Conservation (phyloP, 23 red algal genomes). For the Agarophyton chilense region DNA sequence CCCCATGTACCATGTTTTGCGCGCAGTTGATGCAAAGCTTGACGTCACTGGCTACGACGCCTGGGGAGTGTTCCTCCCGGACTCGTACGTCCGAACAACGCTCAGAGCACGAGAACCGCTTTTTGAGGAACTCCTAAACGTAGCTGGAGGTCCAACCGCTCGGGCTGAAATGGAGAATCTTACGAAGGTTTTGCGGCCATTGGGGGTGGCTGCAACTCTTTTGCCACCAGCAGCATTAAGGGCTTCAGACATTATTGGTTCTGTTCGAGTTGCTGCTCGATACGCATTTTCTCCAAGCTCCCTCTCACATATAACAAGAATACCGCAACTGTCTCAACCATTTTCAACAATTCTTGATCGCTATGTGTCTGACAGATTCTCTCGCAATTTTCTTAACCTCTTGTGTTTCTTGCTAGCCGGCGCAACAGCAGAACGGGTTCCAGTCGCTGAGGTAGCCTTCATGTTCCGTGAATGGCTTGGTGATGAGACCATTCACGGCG, state of each 20-base stretch:
- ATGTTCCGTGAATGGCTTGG: conserved; percentile 78
- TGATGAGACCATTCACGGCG: conserved; percentile 3
- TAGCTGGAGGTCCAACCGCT: conserved; percentile 9
- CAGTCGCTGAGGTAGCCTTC: conserved; percentile 80
- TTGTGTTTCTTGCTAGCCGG: conserved; percentile 89
- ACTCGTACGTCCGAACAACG: conserved; percentile 22
- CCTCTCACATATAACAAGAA: conserved; percentile 10
- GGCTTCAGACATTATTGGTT: conserved; percentile 46
- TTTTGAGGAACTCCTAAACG: conserved; percentile 41
- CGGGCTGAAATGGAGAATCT: conserved; percentile 21
- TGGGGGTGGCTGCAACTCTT: conserved; percentile 37
- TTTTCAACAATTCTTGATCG: conserved; percentile 60
- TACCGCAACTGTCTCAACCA: conserved; percentile 39
- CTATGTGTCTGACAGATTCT: conserved; percentile 66
- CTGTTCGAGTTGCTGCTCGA: conserved; percentile 42
- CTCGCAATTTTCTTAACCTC: conserved; percentile 70
- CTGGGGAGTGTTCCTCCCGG: conserved; percentile 60
- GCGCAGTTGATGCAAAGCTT: conserved; percentile 41
- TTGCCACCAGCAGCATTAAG: conserved; percentile 61
- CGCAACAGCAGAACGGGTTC: conserved; percentile 59
- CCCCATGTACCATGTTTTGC: conserved; percentile 58
- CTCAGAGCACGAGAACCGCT: conserved; percentile 11
- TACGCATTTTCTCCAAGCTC: neutral
- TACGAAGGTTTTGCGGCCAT: conserved; percentile 17
- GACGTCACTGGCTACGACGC: conserved; percentile 30